Evolutionary conservation across 179 eudicot species (phyloP), one percentile per base, ranked within the genome.

Genomic region (Carnegiea gigantea): DNA sequence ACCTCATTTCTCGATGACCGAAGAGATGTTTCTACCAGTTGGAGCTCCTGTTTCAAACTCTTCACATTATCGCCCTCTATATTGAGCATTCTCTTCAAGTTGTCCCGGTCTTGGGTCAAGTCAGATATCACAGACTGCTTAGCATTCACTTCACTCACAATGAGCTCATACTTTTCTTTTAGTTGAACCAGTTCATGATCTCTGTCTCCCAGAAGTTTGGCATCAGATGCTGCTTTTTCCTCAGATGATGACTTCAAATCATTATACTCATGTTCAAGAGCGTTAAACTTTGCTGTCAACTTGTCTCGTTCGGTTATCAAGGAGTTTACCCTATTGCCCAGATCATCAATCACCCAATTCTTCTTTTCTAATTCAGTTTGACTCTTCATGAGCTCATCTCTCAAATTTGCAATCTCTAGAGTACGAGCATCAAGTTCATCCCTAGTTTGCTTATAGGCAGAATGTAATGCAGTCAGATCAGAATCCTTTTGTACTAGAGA

Each of bases 341-440:
- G 77, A 70, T 86, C 88, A 51, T 86, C 83, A 33, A 92, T 83
- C 49, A 48, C 62, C 18, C 82, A 83, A 53, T 73, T 85, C 87
- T 93, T 95, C 88, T 88, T 70, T 40, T 81, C 89, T 73, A 93
- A 68, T 85, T 95, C 96, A 70, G 85, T 83, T 71, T 82, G 80
- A 60, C 64, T 80, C 79, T 87, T 86, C 83, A 77, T 36, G 46
- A 91, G 76, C 57, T 88, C 90, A 46, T 73, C 84, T 40, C 88
- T 91, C 83, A 97, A 86, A 71, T 80, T 76, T 13, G 33, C 65
- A 20, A 84, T 82, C 80, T 89, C 90, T 30, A 89, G 89, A 60
- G 82, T 86, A 48, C 85, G 82, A 72, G 24, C 82, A 46, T 77
- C 82, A 6, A 90, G 83, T 78, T 92, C 93, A 82, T 83, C 86